phyloP scores from a whole-genome alignment of 2,329 filamentous ascomycete species.

The Aspergillus arachidicola region DNA sequence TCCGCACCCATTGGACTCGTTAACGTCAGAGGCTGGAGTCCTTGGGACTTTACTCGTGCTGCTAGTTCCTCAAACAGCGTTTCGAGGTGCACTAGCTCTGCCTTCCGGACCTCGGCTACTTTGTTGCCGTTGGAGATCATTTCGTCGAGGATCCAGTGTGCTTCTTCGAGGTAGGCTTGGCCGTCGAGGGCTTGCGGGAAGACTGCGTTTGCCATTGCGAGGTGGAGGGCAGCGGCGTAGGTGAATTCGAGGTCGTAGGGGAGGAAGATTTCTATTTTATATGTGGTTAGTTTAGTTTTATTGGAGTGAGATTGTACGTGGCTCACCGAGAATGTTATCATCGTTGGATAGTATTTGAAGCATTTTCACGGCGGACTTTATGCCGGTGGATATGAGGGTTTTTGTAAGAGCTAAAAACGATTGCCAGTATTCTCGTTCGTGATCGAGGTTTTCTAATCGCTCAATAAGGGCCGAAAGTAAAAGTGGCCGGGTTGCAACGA shows the following conservation, averaged over 20 bases:
- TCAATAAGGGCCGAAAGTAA: constrained; percentile 44
- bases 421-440: constrained; percentile 34
- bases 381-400: constrained; percentile 42
- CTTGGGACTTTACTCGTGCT: constrained; percentile 26
- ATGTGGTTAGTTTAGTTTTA: too few relatives aligned
- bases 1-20: background rate
- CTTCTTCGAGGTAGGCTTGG: constrained; percentile 22
- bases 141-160: constrained; percentile 35
- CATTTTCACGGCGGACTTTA: constrained; percentile 46
- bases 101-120: constrained; percentile 33
- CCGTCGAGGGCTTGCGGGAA: constrained; percentile 36
- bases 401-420: constrained; percentile 38
- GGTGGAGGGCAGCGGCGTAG: constrained; percentile 38
- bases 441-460: constrained; percentile 32
- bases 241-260: constrained; percentile 45
- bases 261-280: constrained; percentile 38
- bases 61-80: constrained; percentile 31
- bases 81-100: constrained; percentile 34
- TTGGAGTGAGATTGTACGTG: background rate
- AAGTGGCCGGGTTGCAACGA: constrained; percentile 43
- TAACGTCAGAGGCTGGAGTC: constrained; percentile 28
- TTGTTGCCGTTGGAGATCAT: constrained; percentile 39
- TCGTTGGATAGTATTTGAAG: constrained; percentile 42
- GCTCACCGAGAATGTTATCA: constrained; percentile 40
- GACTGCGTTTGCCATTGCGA: constrained; percentile 41